A percentile compares a stretch with the other conserved stretches of the same genome.
These are phyloP conservation scores for Pseudophaeomoniella oleicola DNA, from an alignment of 2,329 filamentous ascomycete species.

Conservation along the genomic window DNA sequence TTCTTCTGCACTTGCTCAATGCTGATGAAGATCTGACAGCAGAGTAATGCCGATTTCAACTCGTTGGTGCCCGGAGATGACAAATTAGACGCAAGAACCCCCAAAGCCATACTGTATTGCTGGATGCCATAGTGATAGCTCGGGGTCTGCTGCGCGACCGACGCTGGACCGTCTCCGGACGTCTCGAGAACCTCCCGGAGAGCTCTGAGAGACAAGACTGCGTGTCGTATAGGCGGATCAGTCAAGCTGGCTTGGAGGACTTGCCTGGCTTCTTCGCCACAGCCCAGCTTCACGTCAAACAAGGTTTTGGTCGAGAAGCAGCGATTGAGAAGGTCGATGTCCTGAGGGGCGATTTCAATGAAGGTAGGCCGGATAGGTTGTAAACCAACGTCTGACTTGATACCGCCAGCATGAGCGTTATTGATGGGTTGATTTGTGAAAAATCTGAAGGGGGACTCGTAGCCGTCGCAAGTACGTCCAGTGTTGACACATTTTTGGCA, in stretches of 20 bases:
- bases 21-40: conserved; percentile 33
- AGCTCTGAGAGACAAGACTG: conserved; percentile 24
- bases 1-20: conserved; percentile 30
- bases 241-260: conserved; percentile 23
- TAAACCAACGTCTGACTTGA: conserved; percentile 8
- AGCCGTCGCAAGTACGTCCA: conserved; percentile 29
- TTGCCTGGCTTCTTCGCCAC: conserved; percentile 24
- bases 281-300: conserved; percentile 23
- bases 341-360: no score
- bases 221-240: conserved; percentile 23
- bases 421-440: conserved; percentile 11
- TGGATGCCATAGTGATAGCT: conserved; percentile 24
- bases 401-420: conserved; percentile 6
- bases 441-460: conserved; percentile 23
- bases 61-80: conserved; percentile 16
- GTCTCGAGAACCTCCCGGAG: conserved; percentile 26
- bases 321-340: conserved; percentile 21
- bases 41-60: conserved; percentile 27
- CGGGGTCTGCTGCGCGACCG: conserved; percentile 14
- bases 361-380: conserved; percentile 9
- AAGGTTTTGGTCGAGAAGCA: conserved; percentile 30
- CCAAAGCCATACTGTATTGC: conserved; percentile 28
- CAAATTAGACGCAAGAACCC: conserved; percentile 24
- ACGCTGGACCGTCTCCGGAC: conserved; percentile 12
- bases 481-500: conserved; percentile 23